These are phyloP conservation scores for Leccinum colubrinum DNA, from an alignment of 1,284 basidiomycete species.

Conservation along the genomic window DNA sequence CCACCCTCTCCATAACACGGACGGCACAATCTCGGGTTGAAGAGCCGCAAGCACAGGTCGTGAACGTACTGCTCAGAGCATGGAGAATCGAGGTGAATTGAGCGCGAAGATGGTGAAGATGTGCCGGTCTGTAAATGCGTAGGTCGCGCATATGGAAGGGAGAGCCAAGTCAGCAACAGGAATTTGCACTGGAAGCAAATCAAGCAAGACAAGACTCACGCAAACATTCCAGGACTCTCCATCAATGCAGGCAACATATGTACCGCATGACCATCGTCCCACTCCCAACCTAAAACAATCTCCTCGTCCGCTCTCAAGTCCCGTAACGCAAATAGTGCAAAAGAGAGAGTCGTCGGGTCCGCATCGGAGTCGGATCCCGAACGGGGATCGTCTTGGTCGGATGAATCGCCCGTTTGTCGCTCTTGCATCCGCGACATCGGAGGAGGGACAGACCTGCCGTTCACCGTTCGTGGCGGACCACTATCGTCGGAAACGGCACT, in stretches of 20 bases:
- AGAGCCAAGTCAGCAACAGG: conserved; percentile 4
- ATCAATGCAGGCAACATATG: too few relatives aligned
- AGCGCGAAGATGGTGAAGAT: conserved; percentile 52
- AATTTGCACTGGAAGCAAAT: neutral
- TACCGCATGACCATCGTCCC: too few relatives aligned
- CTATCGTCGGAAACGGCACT: neutral
- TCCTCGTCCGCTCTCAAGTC: conserved; percentile 84
- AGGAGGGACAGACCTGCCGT: conserved; percentile 13
- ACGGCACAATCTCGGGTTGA: conserved; percentile 64
- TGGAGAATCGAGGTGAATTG: conserved; percentile 74
- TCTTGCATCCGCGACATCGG: conserved; percentile 9
- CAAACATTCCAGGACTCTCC: conserved; percentile 24
- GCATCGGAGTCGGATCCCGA: conserved; percentile 33
- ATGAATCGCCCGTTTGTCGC: conserved; percentile 15
- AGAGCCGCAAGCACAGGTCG: conserved; percentile 73
- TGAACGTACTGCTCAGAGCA: conserved; percentile 71
- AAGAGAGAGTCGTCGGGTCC: conserved; percentile 54
- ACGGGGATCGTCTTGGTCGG: conserved; percentile 29
- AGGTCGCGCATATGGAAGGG: neutral
- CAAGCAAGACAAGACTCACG: conserved; percentile 40
- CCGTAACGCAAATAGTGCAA: conserved; percentile 82
- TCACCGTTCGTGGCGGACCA: conserved; percentile 5
- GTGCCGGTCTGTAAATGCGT: conserved; percentile 40
- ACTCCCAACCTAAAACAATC: conserved; percentile 44
- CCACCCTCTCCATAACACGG: conserved; percentile 63